These are phyloP conservation scores for Ceratocystis albifundus DNA, from an alignment of 2,329 filamentous ascomycete species.

Conservation along the genomic window DNA sequence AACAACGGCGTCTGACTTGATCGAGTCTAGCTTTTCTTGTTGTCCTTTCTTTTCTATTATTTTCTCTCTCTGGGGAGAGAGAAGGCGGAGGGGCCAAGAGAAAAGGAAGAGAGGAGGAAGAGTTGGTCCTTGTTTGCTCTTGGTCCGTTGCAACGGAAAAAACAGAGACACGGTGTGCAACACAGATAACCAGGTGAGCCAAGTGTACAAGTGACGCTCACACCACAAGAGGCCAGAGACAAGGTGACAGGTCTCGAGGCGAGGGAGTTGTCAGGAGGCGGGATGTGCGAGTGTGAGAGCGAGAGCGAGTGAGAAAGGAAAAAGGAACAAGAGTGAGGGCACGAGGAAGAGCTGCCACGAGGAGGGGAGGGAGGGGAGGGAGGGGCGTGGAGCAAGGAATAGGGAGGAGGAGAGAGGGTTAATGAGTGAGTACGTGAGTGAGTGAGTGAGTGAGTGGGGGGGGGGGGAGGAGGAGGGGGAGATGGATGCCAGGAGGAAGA, in stretches of 20 bases:
- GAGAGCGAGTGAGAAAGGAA: background rate
- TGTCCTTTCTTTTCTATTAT: background rate
- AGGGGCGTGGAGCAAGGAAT: background rate
- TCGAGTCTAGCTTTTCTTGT: background rate
- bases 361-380: background rate
- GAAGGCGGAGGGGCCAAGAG: background rate
- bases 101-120: background rate
- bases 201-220: constrained; percentile 5
- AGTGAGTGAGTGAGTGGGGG: background rate
- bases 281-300: background rate
- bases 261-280: background rate
- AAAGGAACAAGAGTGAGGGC: background rate
- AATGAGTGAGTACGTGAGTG: background rate
- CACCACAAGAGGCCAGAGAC: constrained; percentile 3
- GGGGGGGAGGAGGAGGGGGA: background rate
- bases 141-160: background rate
- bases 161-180: constrained; percentile 11
- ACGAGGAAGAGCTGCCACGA: background rate
- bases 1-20: background rate
- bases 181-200: background rate
- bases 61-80: background rate
- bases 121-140: background rate
- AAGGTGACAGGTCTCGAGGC: constrained; percentile 3
- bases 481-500: background rate
- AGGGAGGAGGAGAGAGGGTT: background rate